Evolutionary conservation across 148 eudicot species (phyloP).

Genomic region (Simmondsia chinensis): DNA sequence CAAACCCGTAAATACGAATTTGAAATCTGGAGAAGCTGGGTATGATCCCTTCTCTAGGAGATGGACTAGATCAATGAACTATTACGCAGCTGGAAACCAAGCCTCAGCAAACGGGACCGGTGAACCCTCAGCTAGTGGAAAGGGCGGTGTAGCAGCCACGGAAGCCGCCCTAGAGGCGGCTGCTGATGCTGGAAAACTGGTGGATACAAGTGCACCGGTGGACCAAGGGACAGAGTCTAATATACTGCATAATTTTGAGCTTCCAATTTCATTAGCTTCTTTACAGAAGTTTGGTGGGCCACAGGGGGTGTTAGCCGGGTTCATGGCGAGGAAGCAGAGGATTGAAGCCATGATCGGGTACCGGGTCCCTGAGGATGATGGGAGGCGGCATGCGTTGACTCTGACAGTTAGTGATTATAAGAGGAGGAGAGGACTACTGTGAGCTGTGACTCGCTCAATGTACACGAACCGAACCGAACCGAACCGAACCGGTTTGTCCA

Average conservation of each 20-base stretch:
- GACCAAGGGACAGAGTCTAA: constrained; percentile 81
- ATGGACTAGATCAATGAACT: constrained; percentile 91
- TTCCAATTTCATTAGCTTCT: constrained; percentile 65
- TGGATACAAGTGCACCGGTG: constrained; percentile 88
- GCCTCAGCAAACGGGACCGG: constrained; percentile 12
- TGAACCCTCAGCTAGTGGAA: background rate
- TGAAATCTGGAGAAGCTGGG: constrained; percentile 93
- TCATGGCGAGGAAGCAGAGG: constrained; percentile 82
- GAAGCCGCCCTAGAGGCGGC: constrained; percentile 85
- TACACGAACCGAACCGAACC: too few species aligned
- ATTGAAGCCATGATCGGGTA: constrained; percentile 71
- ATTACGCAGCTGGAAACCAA: constrained; percentile 44
- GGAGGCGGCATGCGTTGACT: constrained; percentile 82
- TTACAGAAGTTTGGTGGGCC: constrained; percentile 76
- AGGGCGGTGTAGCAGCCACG: constrained; percentile 57
- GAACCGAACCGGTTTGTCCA: too few species aligned
- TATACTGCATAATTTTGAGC: constrained; percentile 63
- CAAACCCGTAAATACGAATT: constrained; percentile 39
- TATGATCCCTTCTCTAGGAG: constrained; percentile 98
- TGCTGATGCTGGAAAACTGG: constrained; percentile 88
- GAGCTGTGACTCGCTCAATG: too few species aligned
- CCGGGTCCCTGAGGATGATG: constrained; percentile 80
- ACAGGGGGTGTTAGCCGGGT: constrained; percentile 68
- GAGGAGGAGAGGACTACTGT: constrained; percentile 84
- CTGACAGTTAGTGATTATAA: constrained; percentile 86